Percentiles rank a stretch among this genome's conserved stretches.
Evolutionary conservation across 2,329 filamentous ascomycete species (phyloP).

Genomic region (Hortaea werneckii): DNA sequence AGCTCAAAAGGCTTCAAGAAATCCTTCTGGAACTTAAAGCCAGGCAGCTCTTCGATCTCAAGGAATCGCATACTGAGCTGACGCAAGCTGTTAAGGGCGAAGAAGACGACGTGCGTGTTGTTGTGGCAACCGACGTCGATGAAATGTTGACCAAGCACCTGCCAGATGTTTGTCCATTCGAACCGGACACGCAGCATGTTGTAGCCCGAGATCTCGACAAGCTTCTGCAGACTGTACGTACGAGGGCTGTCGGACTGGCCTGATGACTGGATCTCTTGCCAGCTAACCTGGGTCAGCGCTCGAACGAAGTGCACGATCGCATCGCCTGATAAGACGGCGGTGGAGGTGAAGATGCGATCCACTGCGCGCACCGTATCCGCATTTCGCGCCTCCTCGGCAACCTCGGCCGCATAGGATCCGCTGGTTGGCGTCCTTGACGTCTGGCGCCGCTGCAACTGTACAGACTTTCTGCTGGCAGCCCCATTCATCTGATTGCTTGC

Average conservation of each 20-base stretch:
- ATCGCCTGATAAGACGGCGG: constrained; percentile 82
- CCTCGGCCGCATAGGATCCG: constrained; percentile 55
- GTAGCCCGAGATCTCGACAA: constrained; percentile 98
- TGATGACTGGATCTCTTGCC: constrained; percentile 97
- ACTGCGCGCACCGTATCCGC: constrained; percentile 88
- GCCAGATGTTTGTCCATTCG: constrained; percentile 97
- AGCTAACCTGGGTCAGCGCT: constrained; percentile 88
- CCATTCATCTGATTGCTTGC: neutral
- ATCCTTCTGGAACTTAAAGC: constrained; percentile 99
- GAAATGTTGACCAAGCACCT: constrained; percentile 94
- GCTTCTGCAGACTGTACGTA: constrained; percentile 94
- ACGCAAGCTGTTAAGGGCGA: constrained; percentile 86
- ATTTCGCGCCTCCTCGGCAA: constrained; percentile 84
- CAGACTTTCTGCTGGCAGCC: constrained; percentile 21
- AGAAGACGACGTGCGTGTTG: constrained; percentile 95
- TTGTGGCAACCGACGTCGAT: constrained; percentile 94
- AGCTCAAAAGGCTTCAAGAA: constrained; percentile 98
- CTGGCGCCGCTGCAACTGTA: constrained; percentile 48
- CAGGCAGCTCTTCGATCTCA: constrained; percentile 93
- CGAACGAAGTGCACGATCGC: constrained; percentile 93
- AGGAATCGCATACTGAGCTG: constrained; percentile 98
- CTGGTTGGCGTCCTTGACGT: constrained; percentile 34
- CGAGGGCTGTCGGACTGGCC: constrained; percentile 90
- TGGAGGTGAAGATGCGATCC: constrained; percentile 94
- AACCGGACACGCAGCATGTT: constrained; percentile 98